A percentile compares a stretch with the other conserved stretches of the same genome.
These are phyloP conservation scores for Lipomyces yamadae DNA, from an alignment of 805 yeast species.

Conservation along the genomic window DNA sequence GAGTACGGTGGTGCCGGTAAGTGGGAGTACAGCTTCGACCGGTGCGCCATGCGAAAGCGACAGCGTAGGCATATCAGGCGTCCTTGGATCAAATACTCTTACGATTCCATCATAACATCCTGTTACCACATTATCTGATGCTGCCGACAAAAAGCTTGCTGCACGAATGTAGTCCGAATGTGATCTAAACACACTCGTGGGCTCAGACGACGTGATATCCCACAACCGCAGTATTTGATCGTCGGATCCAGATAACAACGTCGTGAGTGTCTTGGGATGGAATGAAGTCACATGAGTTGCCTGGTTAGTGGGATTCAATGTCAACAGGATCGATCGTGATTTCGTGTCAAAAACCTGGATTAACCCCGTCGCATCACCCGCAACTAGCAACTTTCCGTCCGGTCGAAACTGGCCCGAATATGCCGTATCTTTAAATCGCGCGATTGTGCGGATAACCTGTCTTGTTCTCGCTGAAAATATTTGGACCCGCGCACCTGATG, in stretches of 20 bases:
- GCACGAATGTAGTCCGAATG: slow-evolving; percentile 90
- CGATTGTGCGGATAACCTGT: slow-evolving; percentile 83
- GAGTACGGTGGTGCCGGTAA: slow-evolving; percentile 70
- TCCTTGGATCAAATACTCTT: slow-evolving; percentile 82
- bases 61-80: slow-evolving; percentile 57
- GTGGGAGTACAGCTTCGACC: slow-evolving; percentile 80
- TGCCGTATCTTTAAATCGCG: slow-evolving; percentile 88
- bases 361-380: slow-evolving; percentile 93
- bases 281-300: slow-evolving; percentile 94
- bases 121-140: slow-evolving; percentile 78
- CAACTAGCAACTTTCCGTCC: slow-evolving; percentile 89
- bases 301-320: slow-evolving; percentile 80
- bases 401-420: slow-evolving; percentile 87
- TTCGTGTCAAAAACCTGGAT: slow-evolving; percentile 88
- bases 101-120: slow-evolving; percentile 93
- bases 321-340: slow-evolving; percentile 77
- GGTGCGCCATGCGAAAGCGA: slow-evolving; percentile 77
- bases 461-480: slow-evolving; percentile 92
- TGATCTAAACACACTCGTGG: slow-evolving; percentile 67
- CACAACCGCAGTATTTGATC: slow-evolving; percentile 85
- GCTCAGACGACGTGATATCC: slow-evolving; percentile 85
- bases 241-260: slow-evolving; percentile 85
- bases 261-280: slow-evolving; percentile 75
- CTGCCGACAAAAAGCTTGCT: slow-evolving; percentile 70
- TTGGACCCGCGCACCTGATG: slow-evolving; percentile 89